These are phyloP conservation scores for Parietichytrium sp. DNA, from an alignment of 108 stramenopile genomes.

Conservation along the genomic window DNA sequence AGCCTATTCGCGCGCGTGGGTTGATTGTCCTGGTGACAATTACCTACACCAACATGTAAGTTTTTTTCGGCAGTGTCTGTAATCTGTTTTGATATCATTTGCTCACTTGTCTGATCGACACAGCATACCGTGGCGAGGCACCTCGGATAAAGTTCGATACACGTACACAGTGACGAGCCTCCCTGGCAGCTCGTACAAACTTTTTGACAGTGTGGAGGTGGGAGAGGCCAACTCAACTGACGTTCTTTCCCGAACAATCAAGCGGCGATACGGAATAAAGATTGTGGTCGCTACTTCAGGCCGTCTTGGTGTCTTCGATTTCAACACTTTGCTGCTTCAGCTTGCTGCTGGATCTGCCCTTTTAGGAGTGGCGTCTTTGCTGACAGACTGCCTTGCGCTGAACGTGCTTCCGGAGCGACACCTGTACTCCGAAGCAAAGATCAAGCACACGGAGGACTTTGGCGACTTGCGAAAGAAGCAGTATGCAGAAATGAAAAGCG, in stretches of 20 bases:
- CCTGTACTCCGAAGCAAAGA: not conserved
- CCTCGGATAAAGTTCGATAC: not conserved
- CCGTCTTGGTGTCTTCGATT: not conserved
- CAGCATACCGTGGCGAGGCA: slow-evolving; percentile 14
- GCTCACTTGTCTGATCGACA: too few species aligned
- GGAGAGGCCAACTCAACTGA: not conserved
- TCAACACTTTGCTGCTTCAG: slow-evolving; percentile 18
- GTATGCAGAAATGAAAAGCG: too few species aligned
- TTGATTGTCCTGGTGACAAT: not conserved
- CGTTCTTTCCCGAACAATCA: not conserved
- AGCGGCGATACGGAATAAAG: slow-evolving; percentile 2
- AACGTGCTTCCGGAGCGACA: slow-evolving; percentile 1
- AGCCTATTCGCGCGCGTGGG: slow-evolving; percentile 33
- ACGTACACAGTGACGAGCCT: not conserved
- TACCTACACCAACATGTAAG: not conserved
- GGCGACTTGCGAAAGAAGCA: slow-evolving; percentile 33
- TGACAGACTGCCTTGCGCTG: slow-evolving; percentile 19
- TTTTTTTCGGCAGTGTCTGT: too few species aligned
- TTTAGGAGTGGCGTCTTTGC: not conserved
- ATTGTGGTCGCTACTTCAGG: not conserved
- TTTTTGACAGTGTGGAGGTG: not conserved
- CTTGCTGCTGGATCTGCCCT: slow-evolving; percentile 29
- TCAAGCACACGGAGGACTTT: slow-evolving; percentile 12
- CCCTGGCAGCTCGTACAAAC: not conserved
- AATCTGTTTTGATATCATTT: too few species aligned